Conservation (phyloP, 2,329 filamentous ascomycete genomes). For the Alternaria incomplexa region DNA sequence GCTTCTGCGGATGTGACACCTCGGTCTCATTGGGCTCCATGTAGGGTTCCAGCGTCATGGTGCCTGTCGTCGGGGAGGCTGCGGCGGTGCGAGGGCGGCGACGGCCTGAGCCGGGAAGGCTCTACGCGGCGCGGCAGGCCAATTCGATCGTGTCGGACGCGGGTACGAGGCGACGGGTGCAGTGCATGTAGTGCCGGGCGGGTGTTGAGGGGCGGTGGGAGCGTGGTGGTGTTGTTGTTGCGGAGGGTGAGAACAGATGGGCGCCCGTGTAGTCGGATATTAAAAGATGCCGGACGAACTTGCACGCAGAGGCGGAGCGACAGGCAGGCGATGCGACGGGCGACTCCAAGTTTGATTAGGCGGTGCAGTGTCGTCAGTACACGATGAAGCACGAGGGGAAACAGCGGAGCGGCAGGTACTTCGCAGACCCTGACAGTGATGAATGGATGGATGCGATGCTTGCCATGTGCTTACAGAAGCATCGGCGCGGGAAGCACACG, state of each 20-base stretch:
- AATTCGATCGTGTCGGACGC: conserved; percentile 29
- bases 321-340: conserved; percentile 15
- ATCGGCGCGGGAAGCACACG: conserved; percentile 14
- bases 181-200: conserved; percentile 10
- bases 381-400: conserved; percentile 6
- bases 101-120: conserved; percentile 49
- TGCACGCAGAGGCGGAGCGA: conserved; percentile 15
- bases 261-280: conserved; percentile 11
- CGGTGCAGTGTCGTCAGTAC: conserved; percentile 14
- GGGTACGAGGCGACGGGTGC: conserved; percentile 5
- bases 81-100: conserved; percentile 30
- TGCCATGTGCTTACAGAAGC: conserved; percentile 15
- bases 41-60: conserved; percentile 23
- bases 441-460: not conserved
- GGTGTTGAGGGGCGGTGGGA: conserved; percentile 10
- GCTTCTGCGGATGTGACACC: conserved; percentile 69
- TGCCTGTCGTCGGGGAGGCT: conserved; percentile 28
- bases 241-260: conserved; percentile 23
- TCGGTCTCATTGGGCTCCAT: conserved; percentile 53
- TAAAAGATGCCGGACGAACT: conserved; percentile 16
- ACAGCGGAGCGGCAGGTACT: conserved; percentile 3
- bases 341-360: not conserved
- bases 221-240: conserved; percentile 19
- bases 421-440: conserved; percentile 1
- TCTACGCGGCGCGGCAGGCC: conserved; percentile 38